These are phyloP conservation scores for Diaporthe ampelina DNA, from an alignment of 2,329 filamentous ascomycete genomes.

Conservation along the genomic window DNA sequence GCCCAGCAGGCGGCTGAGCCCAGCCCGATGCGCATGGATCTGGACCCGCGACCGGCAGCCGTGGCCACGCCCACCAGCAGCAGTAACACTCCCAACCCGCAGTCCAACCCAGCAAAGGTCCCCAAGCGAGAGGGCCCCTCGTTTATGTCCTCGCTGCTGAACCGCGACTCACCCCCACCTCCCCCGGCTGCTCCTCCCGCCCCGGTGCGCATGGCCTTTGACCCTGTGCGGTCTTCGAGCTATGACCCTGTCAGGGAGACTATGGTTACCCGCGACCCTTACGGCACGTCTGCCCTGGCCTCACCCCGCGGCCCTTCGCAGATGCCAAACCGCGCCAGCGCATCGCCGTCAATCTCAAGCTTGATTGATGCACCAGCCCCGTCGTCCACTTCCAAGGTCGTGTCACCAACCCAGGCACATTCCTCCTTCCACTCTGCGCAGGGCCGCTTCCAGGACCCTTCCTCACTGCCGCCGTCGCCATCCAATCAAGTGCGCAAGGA, in stretches of 20 bases:
- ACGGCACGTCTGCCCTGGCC: slow-evolving; percentile 60
- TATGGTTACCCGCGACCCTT: slow-evolving; percentile 66
- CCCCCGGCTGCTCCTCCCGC: slow-evolving; percentile 63
- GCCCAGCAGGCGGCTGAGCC: slow-evolving; percentile 56
- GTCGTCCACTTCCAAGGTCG: slow-evolving; percentile 54
- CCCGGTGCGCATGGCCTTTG: slow-evolving; percentile 86
- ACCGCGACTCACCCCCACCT: slow-evolving; percentile 63
- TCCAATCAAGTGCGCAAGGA: slow-evolving; percentile 47
- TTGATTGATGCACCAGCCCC: slow-evolving; percentile 79
- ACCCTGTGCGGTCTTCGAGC: slow-evolving; percentile 85
- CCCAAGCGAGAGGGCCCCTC: slow-evolving; percentile 66
- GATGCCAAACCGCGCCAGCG: slow-evolving; percentile 79
- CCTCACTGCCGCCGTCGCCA: slow-evolving; percentile 50
- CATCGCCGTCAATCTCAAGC: slow-evolving; percentile 92
- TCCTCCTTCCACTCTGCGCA: slow-evolving; percentile 51
- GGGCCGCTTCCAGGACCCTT: slow-evolving; percentile 48
- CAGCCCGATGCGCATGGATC: slow-evolving; percentile 52
- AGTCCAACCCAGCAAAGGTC: slow-evolving; percentile 57
- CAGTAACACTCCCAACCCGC: slow-evolving; percentile 47
- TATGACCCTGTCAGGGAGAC: slow-evolving; percentile 76
- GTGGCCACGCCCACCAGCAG: slow-evolving; percentile 45
- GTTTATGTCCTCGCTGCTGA: slow-evolving; percentile 70
- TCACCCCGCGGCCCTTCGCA: slow-evolving; percentile 64
- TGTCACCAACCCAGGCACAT: slow-evolving; percentile 56
- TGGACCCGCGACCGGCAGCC: slow-evolving; percentile 46